Percentiles rank a stretch among this genome's conserved stretches.
These are phyloP conservation scores for Psilocybe cyanescens DNA, from an alignment of 768 basidiomycete species.

Conservation along the genomic window DNA sequence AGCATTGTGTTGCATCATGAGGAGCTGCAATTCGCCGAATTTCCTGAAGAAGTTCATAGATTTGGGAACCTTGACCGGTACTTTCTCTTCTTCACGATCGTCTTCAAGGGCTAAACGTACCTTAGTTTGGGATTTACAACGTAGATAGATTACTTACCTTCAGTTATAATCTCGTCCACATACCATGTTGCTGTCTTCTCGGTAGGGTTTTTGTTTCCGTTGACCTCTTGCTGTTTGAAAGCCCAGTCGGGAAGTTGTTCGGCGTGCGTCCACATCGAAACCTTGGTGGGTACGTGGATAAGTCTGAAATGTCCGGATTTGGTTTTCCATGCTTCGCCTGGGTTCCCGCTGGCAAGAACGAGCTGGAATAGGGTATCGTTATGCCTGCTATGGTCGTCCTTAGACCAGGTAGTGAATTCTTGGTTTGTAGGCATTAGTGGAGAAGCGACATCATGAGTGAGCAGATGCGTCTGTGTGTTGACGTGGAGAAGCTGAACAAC, in stretches of 20 bases:
- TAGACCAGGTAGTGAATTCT: slow-evolving; percentile 93
- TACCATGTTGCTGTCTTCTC: slow-evolving; percentile 91
- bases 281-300: slow-evolving; percentile 86
- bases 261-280: slow-evolving; percentile 92
- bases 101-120: slow-evolving; percentile 48
- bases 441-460: slow-evolving; percentile 98
- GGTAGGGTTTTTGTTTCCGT: slow-evolving; percentile 90
- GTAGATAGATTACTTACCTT: slow-evolving; percentile 27
- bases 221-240: slow-evolving; percentile 96
- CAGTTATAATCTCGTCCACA: slow-evolving; percentile 79
- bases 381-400: slow-evolving; percentile 74
- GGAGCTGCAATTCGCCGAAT: slow-evolving; percentile 88
- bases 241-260: slow-evolving; percentile 94
- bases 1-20: slow-evolving; percentile 99
- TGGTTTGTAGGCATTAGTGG: slow-evolving; percentile 98
- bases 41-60: slow-evolving; percentile 92
- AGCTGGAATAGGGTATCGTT: slow-evolving; percentile 92
- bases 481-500: slow-evolving; percentile 88
- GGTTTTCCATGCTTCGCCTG: slow-evolving; percentile 88
- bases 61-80: slow-evolving; percentile 71
- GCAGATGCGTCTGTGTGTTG: slow-evolving; percentile 77
- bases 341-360: slow-evolving; percentile 68
- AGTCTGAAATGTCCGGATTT: slow-evolving; percentile 94
- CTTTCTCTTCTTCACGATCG: slow-evolving; percentile 50
- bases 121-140: slow-evolving; percentile 8